Evolutionary conservation across 1,284 basidiomycete species (phyloP).

Genomic region (Nidula niveotomentosa): DNA sequence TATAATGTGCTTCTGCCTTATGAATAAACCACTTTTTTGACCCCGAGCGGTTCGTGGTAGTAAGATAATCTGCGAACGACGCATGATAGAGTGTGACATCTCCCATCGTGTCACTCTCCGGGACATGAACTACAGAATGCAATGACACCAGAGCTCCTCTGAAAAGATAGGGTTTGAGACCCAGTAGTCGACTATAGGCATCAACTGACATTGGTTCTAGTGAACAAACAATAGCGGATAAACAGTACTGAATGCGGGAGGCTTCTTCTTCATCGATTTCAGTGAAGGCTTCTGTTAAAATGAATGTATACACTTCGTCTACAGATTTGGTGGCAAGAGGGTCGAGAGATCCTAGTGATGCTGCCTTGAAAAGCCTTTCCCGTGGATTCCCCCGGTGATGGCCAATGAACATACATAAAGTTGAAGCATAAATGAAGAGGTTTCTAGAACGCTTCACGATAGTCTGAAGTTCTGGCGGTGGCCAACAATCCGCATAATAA

Average conservation of each 20-base stretch:
- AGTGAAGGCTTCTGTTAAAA: neutral
- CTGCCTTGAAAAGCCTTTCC: neutral
- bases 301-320: neutral
- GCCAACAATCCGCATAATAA: neutral
- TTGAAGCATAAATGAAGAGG: neutral
- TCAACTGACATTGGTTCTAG: neutral
- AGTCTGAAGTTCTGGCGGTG: neutral
- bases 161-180: neutral
- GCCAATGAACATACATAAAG: neutral
- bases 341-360: neutral
- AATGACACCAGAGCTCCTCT: neutral
- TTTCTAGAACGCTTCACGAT: neutral
- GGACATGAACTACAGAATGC: neutral
- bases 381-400: neutral
- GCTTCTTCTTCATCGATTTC: neutral
- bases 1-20: neutral
- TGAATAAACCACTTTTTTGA: neutral
- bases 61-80: neutral
- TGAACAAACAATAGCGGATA: neutral
- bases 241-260: neutral
- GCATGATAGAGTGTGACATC: neutral
- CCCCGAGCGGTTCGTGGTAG: neutral
- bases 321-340: neutral
- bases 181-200: neutral
- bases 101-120: neutral